Evolutionary conservation across 129 eudicot genomes (phyloP).

Genomic region (Helianthus annuus): HanXRQr2.0-SUNRISE NC_035447.2:156520785-156521284

Average conservation of each 20-base stretch:
- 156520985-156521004: too few species aligned
- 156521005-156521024: too few species aligned
- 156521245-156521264: constrained; percentile 58
- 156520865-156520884: too few species aligned
- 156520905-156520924: too few species aligned
- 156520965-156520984: too few species aligned
- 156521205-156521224: constrained; percentile 67
- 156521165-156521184: constrained; percentile 70
- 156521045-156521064: background rate
- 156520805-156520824: too few species aligned
- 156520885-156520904: too few species aligned
- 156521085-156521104: constrained; percentile 58
- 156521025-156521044: background rate
- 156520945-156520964: too few species aligned
- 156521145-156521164: constrained; percentile 42
- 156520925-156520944: too few species aligned
- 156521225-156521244: constrained; percentile 55
- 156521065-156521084: constrained; percentile 57
- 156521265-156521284: constrained; percentile 47
- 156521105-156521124: constrained; percentile 47
- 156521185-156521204: constrained; percentile 72
- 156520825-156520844: too few species aligned
- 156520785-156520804: too few species aligned
- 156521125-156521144: constrained; percentile 46
- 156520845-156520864: too few species aligned